A percentile compares a stretch with the other conserved stretches of the same genome.
Conservation (phyloP, 768 basidiomycete species). For the Amyloporia xantha region DNA sequence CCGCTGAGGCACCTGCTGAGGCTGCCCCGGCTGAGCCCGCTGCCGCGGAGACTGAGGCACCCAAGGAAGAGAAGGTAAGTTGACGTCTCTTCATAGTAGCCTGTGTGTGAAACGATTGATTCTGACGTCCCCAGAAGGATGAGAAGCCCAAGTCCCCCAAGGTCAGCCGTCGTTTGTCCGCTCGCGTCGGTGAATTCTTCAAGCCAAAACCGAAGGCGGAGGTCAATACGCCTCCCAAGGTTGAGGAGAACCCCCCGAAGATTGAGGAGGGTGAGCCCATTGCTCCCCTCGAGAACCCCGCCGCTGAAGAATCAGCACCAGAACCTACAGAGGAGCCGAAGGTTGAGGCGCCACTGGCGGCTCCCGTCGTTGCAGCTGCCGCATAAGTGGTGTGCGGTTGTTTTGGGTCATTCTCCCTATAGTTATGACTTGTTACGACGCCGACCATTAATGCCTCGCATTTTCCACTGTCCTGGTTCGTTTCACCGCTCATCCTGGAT, state of each 20-base stretch:
- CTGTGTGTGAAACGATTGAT: not conserved
- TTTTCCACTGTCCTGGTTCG: conserved; percentile 14
- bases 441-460: conserved; percentile 21
- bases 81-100: not conserved
- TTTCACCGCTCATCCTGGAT: conserved; percentile 21
- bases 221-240: conserved; percentile 58
- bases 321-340: conserved; percentile 28
- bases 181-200: conserved; percentile 79
- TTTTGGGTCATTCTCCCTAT: conserved; percentile 21
- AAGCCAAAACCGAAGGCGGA: conserved; percentile 65
- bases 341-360: conserved; percentile 40
- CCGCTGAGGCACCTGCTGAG: conserved; percentile 26
- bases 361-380: conserved; percentile 70
- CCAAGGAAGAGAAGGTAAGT: conserved; percentile 59
- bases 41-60: conserved; percentile 34
- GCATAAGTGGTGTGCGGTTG: conserved; percentile 47
- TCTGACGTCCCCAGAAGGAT: conserved; percentile 35
- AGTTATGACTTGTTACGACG: conserved; percentile 28
- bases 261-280: conserved; percentile 79
- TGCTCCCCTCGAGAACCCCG: conserved; percentile 80
- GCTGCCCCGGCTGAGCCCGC: conserved; percentile 28
- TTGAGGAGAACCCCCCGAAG: conserved; percentile 84
- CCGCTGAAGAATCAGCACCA: conserved; percentile 37
- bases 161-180: conserved; percentile 77
- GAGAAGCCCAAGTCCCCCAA: conserved; percentile 40